phyloP scores from a whole-genome alignment of 148 eudicot genomes.

The Chenopodium album region DNA sequence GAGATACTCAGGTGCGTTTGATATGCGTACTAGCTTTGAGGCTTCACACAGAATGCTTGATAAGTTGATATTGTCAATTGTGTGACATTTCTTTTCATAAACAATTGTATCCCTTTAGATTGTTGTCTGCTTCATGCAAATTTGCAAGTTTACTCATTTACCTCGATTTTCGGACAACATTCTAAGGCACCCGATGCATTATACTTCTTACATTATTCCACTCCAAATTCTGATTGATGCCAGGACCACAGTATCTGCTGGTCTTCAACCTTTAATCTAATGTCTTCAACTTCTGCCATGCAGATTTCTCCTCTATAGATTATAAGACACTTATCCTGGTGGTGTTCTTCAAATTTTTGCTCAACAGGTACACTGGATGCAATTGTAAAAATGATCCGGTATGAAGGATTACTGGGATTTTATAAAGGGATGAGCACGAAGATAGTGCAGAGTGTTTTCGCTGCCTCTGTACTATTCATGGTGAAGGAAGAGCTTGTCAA shows the following conservation, averaged over 20 bases:
- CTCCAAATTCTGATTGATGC: neutral
- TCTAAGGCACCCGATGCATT: neutral
- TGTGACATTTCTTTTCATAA: neutral
- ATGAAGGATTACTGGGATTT: constrained; percentile 79
- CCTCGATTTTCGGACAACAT: neutral
- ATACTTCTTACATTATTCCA: too few species aligned
- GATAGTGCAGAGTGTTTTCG: constrained; percentile 92
- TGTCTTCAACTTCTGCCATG: neutral
- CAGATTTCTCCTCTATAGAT: neutral
- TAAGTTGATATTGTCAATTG: neutral
- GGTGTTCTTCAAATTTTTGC: constrained; percentile 4
- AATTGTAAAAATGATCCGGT: constrained; percentile 72
- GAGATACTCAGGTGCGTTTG: constrained; percentile 71
- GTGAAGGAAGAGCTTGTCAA: constrained; percentile 91
- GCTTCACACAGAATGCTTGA: neutral
- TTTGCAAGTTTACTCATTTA: too few species aligned
- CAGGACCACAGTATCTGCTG: neutral
- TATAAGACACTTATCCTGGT: neutral
- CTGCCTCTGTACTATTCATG: constrained; percentile 92
- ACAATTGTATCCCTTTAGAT: too few species aligned
- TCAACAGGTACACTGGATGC: constrained; percentile 79
- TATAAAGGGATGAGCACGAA: constrained; percentile 97
- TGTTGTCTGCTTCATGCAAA: neutral
- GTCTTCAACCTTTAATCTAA: neutral
- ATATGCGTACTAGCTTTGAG: neutral